Evolutionary conservation across 2,329 filamentous ascomycete species (phyloP).

Genomic region (Amesomyces nigricolor): DNA sequence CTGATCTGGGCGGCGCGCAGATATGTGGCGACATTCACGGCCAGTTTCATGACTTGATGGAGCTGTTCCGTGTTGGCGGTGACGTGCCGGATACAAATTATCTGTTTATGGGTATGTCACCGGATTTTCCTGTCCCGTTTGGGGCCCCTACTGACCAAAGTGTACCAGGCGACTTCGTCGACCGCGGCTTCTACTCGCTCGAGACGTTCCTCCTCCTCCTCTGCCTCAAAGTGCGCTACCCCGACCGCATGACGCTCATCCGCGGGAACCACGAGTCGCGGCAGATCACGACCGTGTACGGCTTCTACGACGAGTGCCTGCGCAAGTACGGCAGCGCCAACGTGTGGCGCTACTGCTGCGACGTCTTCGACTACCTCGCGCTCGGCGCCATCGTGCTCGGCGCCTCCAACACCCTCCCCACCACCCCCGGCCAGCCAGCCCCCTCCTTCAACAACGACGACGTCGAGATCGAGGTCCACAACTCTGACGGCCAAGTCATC

Average conservation of each 20-base stretch:
- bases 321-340: conserved; percentile 95
- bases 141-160: too few species aligned
- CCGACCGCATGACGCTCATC: conserved; percentile 93
- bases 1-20: conserved; percentile 34
- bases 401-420: conserved; percentile 60
- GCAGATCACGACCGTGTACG: conserved; percentile 95
- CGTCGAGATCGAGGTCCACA: conserved; percentile 88
- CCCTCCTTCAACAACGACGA: conserved; percentile 55
- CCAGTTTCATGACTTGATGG: conserved; percentile 96
- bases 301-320: conserved; percentile 96
- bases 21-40: conserved; percentile 97
- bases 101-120: conserved; percentile 76
- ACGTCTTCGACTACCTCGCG: conserved; percentile 95
- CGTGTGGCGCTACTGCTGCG: conserved; percentile 95
- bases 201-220: conserved; percentile 94
- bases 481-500: conserved; percentile 74
- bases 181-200: conserved; percentile 95
- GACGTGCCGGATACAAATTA: conserved; percentile 95
- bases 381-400: conserved; percentile 88
- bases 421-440: conserved; percentile 39
- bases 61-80: conserved; percentile 87
- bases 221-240: conserved; percentile 94
- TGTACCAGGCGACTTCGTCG: conserved; percentile 79
- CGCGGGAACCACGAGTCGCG: conserved; percentile 93
- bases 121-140: not conserved